Evolutionary conservation across 2,329 filamentous ascomycete species (phyloP).

Genomic region (Cercospora brassicicola): DNA sequence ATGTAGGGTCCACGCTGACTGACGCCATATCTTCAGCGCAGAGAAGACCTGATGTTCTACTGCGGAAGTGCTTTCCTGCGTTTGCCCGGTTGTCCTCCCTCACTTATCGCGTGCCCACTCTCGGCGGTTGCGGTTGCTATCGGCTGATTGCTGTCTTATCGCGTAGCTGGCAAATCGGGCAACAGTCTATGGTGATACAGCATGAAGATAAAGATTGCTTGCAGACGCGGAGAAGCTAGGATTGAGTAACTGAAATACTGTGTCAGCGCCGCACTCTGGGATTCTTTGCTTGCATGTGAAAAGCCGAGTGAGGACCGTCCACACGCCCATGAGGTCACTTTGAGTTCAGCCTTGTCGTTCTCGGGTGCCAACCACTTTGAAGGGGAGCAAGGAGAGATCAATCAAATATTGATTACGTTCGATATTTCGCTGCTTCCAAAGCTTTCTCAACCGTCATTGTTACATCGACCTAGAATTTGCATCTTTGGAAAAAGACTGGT

Average conservation of each 20-base stretch:
- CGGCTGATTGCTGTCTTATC: neutral
- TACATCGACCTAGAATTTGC: neutral
- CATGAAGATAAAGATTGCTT: constrained; percentile 7
- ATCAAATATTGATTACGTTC: neutral
- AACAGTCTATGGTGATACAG: neutral
- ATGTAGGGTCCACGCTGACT: constrained; percentile 18
- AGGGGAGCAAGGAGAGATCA: neutral
- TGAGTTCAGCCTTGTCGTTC: constrained; percentile 1
- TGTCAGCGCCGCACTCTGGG: neutral
- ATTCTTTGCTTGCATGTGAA: neutral
- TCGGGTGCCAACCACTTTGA: neutral
- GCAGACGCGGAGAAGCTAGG: constrained; percentile 7
- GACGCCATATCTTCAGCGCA: constrained; percentile 15
- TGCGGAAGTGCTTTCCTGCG: neutral
- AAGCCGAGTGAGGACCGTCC: neutral
- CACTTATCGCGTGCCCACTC: constrained; percentile 7
- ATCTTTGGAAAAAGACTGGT: neutral
- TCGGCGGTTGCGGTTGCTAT: constrained; percentile 1
- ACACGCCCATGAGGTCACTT: neutral
- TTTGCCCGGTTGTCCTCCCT: neutral
- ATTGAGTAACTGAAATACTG: neutral
- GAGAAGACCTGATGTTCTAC: neutral
- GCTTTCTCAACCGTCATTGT: neutral
- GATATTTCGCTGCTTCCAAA: neutral
- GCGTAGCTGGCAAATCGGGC: constrained; percentile 1